Evolutionary conservation across 441 rosid species (phyloP).

Genomic region (Syzygium malaccense): DNA sequence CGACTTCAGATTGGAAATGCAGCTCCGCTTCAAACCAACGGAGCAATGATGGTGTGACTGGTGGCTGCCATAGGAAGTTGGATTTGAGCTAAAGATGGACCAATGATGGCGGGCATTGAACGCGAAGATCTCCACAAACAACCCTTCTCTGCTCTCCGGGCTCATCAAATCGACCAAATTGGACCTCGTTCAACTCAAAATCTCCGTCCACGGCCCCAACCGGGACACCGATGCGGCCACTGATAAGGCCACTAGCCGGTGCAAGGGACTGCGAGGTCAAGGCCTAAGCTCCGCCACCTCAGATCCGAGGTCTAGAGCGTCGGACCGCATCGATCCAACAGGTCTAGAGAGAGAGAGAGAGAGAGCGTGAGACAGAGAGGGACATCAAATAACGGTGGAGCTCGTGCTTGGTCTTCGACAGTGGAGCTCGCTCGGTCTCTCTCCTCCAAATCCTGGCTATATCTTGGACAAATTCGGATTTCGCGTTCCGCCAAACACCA

Average conservation of each 20-base stretch:
- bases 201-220: not conserved
- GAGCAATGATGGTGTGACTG: not conserved
- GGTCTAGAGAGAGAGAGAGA: not conserved
- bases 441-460: not conserved
- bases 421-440: not conserved
- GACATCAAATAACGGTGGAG: not conserved
- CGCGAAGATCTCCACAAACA: not conserved
- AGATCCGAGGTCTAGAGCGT: no score
- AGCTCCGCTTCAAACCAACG: no score
- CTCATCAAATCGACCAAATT: not conserved
- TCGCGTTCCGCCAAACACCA: no score
- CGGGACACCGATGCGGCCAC: constrained; percentile 3
- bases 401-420: not conserved
- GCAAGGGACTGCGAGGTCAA: not conserved
- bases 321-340: no score
- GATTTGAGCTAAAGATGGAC: not conserved
- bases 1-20: no score
- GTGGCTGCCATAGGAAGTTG: not conserved
- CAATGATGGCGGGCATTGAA: not conserved
- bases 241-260: not conserved
- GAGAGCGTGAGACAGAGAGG: not conserved
- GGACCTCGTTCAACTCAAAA: not conserved
- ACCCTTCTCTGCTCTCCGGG: not conserved
- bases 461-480: no score
- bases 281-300: no score